A percentile compares a stretch with the other conserved stretches of the same genome.
phyloP scores from a whole-genome alignment of 148 eudicot species.

The Talinum fruticosum region DNA sequence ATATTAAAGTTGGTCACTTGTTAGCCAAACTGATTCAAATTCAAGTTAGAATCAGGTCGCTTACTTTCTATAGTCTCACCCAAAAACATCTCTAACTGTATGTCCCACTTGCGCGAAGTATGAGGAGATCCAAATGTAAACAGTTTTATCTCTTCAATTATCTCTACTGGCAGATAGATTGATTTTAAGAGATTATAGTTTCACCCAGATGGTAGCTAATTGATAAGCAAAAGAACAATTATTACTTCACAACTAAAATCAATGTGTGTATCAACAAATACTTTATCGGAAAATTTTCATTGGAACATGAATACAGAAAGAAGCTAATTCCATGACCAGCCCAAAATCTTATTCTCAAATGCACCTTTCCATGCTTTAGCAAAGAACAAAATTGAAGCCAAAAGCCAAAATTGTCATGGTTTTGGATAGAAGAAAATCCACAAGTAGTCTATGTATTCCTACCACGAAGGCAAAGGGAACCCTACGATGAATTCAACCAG shows the following conservation, averaged over 20 bases:
- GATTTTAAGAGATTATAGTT: neutral
- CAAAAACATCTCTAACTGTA: too few species aligned
- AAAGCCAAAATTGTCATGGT: slow-evolving; percentile 10
- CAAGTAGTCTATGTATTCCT: slow-evolving; percentile 13
- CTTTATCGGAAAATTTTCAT: neutral
- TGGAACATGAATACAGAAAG: neutral
- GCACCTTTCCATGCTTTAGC: slow-evolving; percentile 15
- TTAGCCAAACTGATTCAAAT: too few species aligned
- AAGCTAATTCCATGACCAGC: slow-evolving; percentile 11
- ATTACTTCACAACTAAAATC: neutral
- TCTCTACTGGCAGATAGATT: too few species aligned
- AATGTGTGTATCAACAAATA: neutral
- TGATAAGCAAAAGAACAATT: too few species aligned
- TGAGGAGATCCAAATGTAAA: too few species aligned
- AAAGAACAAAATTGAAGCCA: slow-evolving; percentile 14
- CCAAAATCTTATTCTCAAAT: slow-evolving; percentile 20
- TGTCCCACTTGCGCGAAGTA: too few species aligned
- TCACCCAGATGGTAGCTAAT: neutral
- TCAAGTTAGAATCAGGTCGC: too few species aligned
- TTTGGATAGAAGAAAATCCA: slow-evolving; percentile 10
- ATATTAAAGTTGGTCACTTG: too few species aligned
- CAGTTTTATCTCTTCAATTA: too few species aligned
- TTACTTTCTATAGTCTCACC: too few species aligned
- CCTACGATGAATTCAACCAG: slow-evolving; percentile 35
- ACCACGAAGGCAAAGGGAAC: slow-evolving; percentile 9